A percentile compares a stretch with the other conserved stretches of the same genome.
phyloP scores from a whole-genome alignment of 2,329 filamentous ascomycete genomes.

The Davidsoniella neocaledoniae region DNA sequence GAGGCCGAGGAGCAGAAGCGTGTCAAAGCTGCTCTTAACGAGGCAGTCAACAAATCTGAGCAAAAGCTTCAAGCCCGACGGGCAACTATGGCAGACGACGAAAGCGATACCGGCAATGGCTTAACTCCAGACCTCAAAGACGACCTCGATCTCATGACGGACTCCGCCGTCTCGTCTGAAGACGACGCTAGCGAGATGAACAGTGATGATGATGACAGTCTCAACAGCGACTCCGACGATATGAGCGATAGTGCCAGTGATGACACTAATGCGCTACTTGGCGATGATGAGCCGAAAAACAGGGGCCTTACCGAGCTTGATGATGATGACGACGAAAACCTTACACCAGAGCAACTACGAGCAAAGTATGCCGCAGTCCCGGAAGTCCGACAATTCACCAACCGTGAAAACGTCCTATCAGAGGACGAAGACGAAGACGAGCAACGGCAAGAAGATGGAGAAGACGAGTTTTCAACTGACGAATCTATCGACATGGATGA shows the following conservation, averaged over 20 bases:
- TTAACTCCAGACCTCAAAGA: constrained; percentile 27
- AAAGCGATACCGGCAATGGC: constrained; percentile 27
- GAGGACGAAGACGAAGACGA: too few species aligned
- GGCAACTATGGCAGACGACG: constrained; percentile 28
- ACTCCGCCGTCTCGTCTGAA: constrained; percentile 19
- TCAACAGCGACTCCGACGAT: constrained; percentile 20
- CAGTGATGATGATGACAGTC: constrained; percentile 14
- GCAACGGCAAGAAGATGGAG: constrained; percentile 2
- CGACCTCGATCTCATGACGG: constrained; percentile 24
- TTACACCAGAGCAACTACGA: constrained; percentile 52
- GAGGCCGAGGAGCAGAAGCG: constrained; percentile 47
- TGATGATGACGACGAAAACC: constrained; percentile 42
- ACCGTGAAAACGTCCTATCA: too few species aligned
- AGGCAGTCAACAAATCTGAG: constrained; percentile 56
- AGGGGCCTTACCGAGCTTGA: constrained; percentile 28
- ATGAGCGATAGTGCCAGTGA: constrained; percentile 21
- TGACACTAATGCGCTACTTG: constrained; percentile 34
- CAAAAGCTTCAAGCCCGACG: constrained; percentile 46
- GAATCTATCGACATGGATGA: constrained; percentile 30
- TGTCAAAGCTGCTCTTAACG: constrained; percentile 52
- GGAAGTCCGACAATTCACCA: constrained; percentile 13
- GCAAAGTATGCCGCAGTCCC: constrained; percentile 53
- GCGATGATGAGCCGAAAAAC: constrained; percentile 43
- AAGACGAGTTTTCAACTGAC: constrained; percentile 17
- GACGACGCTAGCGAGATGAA: constrained; percentile 21